Percentiles rank a stretch among this genome's conserved stretches.
Evolutionary conservation across 2,329 filamentous ascomycete genomes (phyloP).

Genomic region (Plenodomus tracheiphilus): DNA sequence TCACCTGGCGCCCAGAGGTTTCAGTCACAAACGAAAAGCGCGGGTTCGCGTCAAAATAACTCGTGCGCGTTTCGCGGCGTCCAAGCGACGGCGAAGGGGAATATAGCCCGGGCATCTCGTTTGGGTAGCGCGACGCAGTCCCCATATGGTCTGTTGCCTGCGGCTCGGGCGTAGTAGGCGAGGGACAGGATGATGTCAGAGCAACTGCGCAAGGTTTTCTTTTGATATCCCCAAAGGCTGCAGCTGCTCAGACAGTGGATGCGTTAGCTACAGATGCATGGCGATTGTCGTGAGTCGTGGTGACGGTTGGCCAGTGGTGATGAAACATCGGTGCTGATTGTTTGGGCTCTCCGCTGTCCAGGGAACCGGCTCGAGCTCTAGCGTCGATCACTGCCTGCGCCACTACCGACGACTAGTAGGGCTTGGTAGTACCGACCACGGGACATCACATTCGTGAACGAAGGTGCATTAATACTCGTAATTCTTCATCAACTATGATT

Average conservation of each 20-base stretch:
- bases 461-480: background rate
- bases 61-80: constrained; percentile 16
- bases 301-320: constrained; percentile 13
- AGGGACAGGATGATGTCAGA: constrained; percentile 16
- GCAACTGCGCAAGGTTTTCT: constrained; percentile 6
- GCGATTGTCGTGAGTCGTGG: constrained; percentile 9
- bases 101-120: constrained; percentile 36
- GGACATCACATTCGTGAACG: background rate
- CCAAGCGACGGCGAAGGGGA: constrained; percentile 20
- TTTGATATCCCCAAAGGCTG: constrained; percentile 5
- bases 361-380: constrained; percentile 2
- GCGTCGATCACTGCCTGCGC: constrained; percentile 2
- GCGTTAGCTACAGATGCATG: constrained; percentile 20
- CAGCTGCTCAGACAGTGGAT: constrained; percentile 4
- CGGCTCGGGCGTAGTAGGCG: constrained; percentile 16
- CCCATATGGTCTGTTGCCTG: constrained; percentile 26
- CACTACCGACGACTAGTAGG: background rate
- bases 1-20: constrained; percentile 35
- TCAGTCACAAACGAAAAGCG: constrained; percentile 29
- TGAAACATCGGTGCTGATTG: constrained; percentile 18
- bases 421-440: background rate
- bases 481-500: background rate
- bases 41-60: constrained; percentile 25
- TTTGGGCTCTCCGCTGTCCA: constrained; percentile 12
- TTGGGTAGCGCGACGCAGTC: constrained; percentile 18